phyloP scores from a whole-genome alignment of 306 rosid species.

The Medicago ruthenica region DNA sequence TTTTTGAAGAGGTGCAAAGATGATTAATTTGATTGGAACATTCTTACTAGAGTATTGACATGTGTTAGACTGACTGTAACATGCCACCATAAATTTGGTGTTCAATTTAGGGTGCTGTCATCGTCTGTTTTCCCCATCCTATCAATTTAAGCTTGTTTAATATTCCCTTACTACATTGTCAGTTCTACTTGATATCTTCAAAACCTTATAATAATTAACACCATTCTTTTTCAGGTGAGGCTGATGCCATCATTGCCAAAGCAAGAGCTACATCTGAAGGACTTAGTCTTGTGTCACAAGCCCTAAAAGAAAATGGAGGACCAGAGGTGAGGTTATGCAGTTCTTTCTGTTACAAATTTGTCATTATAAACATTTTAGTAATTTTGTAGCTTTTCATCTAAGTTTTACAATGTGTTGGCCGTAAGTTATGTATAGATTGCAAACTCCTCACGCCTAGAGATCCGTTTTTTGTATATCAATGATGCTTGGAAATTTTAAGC shows the following conservation, averaged over 20 bases:
- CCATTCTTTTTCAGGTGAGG: conserved; percentile 75
- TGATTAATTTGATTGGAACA: conserved; percentile 25
- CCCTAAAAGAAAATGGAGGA: conserved; percentile 85
- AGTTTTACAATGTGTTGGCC: background rate
- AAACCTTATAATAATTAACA: conserved; percentile 32
- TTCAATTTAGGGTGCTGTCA: conserved; percentile 31
- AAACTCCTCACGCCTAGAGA: conserved; percentile 1
- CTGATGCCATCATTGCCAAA: conserved; percentile 91
- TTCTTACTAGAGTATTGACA: conserved; percentile 10
- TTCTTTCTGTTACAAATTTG: conserved; percentile 34
- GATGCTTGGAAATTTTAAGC: conserved; percentile 13
- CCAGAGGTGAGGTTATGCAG: conserved; percentile 67
- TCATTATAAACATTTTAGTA: background rate
- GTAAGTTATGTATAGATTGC: background rate
- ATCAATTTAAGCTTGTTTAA: conserved; percentile 33
- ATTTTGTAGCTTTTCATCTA: conserved; percentile 29
- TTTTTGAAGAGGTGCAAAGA: conserved; percentile 1
- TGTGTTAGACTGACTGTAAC: conserved; percentile 29
- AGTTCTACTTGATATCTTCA: conserved; percentile 35
- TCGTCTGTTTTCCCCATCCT: conserved; percentile 34
- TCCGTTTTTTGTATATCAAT: conserved; percentile 6
- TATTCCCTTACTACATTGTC: conserved; percentile 31
- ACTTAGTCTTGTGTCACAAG: conserved; percentile 65
- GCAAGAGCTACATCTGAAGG: conserved; percentile 94
- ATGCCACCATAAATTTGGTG: conserved; percentile 7